A percentile compares a stretch with the other conserved stretches of the same genome.
phyloP scores from a whole-genome alignment of 2,329 filamentous ascomycete genomes.

The Fusarium duplospermum region DNA sequence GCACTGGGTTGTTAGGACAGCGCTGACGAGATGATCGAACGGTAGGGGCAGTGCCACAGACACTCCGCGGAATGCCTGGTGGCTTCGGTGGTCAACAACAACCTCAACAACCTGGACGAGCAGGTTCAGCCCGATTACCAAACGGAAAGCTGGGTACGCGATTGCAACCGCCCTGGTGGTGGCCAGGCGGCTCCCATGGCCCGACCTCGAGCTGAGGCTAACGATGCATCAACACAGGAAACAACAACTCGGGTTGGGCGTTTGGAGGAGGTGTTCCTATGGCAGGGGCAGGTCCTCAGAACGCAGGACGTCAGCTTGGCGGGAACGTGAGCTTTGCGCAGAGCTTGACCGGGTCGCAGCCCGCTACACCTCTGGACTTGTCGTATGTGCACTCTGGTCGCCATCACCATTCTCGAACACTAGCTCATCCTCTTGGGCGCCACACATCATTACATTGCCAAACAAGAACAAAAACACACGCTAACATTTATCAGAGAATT shows the following conservation, averaged over 20 bases:
- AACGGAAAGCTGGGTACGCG: slow-evolving; percentile 72
- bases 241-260: slow-evolving; percentile 68
- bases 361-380: slow-evolving; percentile 70
- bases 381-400: slow-evolving; percentile 64
- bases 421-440: background rate
- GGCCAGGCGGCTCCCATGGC: background rate
- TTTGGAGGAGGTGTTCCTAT: slow-evolving; percentile 73
- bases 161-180: background rate
- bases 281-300: slow-evolving; percentile 66
- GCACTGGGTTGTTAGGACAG: slow-evolving; percentile 29
- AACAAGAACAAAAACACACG: background rate
- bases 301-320: slow-evolving; percentile 64
- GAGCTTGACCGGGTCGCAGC: slow-evolving; percentile 72
- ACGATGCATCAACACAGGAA: slow-evolving; percentile 52
- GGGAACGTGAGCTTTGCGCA: slow-evolving; percentile 75
- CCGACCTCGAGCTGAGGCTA: slow-evolving; percentile 30
- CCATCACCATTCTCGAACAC: background rate
- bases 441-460: background rate
- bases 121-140: slow-evolving; percentile 69
- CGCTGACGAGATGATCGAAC: slow-evolving; percentile 45
- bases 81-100: slow-evolving; percentile 71
- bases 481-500: slow-evolving; percentile 68
- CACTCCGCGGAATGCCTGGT: slow-evolving; percentile 70
- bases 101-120: slow-evolving; percentile 64
- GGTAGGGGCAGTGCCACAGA: slow-evolving; percentile 70